Evolutionary conservation across 1,139 yeast genomes (phyloP), one percentile per base, ranked within the genome.

Genomic region (Candida labiduridarum): DNA sequence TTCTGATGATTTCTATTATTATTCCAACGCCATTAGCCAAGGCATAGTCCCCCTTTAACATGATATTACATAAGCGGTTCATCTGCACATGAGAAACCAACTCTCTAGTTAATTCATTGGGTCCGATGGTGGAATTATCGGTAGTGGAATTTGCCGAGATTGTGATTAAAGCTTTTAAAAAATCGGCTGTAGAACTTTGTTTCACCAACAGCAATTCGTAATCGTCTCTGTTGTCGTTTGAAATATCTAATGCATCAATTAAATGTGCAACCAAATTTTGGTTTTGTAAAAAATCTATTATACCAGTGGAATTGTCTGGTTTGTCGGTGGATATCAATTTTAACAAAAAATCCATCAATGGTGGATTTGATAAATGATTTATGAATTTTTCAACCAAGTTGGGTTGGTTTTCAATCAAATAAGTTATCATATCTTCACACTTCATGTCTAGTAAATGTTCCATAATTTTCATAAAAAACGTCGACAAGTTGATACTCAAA

Each of bases 11-110:
- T 67, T 94, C 99, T 64, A 94, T 94, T 49, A 94, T 87, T 46
- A 94, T 91, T 5, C 98, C 97, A 33, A 94, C 99, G 51, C 98
- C 97, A 57, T 94, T 94, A 34, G 96, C 89, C 61, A 94, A 77
- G 4, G 96, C 95, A 44, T 92, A 86, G 4, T 97, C 97, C 15
- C 98, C 98, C 56, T 82, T 74, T 22, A 92, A 76, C 99, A 95
- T 95, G 59, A 88, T 80, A n/a, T 80, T 68, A 48, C 95, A 89
- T 45, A 94, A 73, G 51, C 77, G 73, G 57, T 85, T 76, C 74
- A 90, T 84, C 51, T 83, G 82, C 46, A 84, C 86, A 47, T 89
- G 82, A 1, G 76, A 71, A 10, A 92, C 97, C 49, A 94, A 78
- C 65, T 94, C 94, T 56, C 99, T 78, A 4, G 97, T 90, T 47